Base-by-base conservation (phyloP, 306 rosid species). In the Hippophae tibetana region DNA sequence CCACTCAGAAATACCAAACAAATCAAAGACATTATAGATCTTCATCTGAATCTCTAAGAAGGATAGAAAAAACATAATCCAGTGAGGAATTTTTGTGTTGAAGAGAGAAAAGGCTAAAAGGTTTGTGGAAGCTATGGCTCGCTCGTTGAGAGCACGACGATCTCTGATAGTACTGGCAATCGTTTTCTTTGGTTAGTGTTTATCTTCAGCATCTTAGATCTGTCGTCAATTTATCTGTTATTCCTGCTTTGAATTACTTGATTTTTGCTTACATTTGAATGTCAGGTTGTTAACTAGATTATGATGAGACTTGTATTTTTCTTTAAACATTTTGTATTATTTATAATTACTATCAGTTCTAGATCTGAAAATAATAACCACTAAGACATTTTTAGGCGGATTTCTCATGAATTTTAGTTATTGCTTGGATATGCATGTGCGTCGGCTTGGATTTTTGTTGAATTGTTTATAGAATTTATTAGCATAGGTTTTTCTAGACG, bases 141-240 rank as follows among this genome's bases (percentile, higher is more conserved):
- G 80, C 84, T 82, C 89, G 54, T 68, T 78, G 81, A 72, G 79
- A 76, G 74, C 84, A n/a, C 78, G 82, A 52, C 78, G 76, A 26
- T 79, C 96, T 66, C 61, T 87, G 64, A 54, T 81, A 66, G 81
- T 85, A 11, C 69, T 87, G 0, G 90, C 89, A n/a, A 82, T 90
- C 58, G 65, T 90, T 14, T 62, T 73, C 5, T 71, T 85, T n/a
- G 97, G 97, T 87, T 61, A 74, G 45, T 65, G 67, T 55, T 50
- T 31, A 31, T 10, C 52, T 48, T 59, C 49, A 51, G 2, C 42
- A 14, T 3, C 55, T 60, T 69, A 74, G 85, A 87, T 80, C 86
- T 73, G 41, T 31, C 38, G 38, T 31, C 5, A 31, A 31, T 31
- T 2, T 31, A 2, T 31, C 4, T 31, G 38, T 4, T 31, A 2